These are phyloP conservation scores for Diutina pseudorugosa DNA, from an alignment of 1,139 yeast genomes.

Conservation along the genomic window DNA sequence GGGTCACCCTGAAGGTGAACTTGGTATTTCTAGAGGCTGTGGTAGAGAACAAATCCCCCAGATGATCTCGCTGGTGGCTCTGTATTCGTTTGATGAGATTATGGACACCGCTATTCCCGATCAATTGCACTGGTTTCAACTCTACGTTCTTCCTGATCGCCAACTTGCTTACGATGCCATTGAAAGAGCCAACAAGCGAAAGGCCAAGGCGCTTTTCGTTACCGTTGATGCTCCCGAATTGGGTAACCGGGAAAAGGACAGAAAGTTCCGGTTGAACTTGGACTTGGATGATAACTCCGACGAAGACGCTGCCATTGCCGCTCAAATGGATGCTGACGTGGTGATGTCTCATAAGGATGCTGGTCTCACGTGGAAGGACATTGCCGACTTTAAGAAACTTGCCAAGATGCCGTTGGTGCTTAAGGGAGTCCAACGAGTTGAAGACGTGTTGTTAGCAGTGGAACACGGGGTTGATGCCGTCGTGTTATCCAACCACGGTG, in stretches of 20 bases:
- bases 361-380: slow-evolving; percentile 31
- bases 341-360: slow-evolving; percentile 6
- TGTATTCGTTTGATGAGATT: slow-evolving; percentile 68
- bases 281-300: slow-evolving; percentile 4
- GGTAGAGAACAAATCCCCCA: slow-evolving; percentile 56
- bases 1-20: slow-evolving; percentile 73
- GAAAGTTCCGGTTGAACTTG: slow-evolving; percentile 8
- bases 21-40: slow-evolving; percentile 63
- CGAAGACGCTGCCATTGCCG: slow-evolving; percentile 2
- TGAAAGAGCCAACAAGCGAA: slow-evolving; percentile 12
- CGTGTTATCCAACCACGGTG: slow-evolving; percentile 63
- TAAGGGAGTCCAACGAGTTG: slow-evolving; percentile 63
- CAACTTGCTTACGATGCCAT: slow-evolving; percentile 15
- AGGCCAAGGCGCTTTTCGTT: slow-evolving; percentile 16
- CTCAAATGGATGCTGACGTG: slow-evolving; percentile 2
- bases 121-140: slow-evolving; percentile 66
- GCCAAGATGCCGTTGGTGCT: slow-evolving; percentile 57
- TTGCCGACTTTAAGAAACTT: slow-evolving; percentile 42
- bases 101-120: slow-evolving; percentile 38
- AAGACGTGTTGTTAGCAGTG: slow-evolving; percentile 54
- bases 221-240: slow-evolving; percentile 17
- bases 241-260: slow-evolving; percentile 18
- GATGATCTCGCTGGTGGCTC: slow-evolving; percentile 70
- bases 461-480: slow-evolving; percentile 54
- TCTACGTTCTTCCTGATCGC: slow-evolving; percentile 61